These are phyloP conservation scores for Gracilaria vermiculophylla DNA, from an alignment of 23 red algal genomes.

Conservation along the genomic window DNA sequence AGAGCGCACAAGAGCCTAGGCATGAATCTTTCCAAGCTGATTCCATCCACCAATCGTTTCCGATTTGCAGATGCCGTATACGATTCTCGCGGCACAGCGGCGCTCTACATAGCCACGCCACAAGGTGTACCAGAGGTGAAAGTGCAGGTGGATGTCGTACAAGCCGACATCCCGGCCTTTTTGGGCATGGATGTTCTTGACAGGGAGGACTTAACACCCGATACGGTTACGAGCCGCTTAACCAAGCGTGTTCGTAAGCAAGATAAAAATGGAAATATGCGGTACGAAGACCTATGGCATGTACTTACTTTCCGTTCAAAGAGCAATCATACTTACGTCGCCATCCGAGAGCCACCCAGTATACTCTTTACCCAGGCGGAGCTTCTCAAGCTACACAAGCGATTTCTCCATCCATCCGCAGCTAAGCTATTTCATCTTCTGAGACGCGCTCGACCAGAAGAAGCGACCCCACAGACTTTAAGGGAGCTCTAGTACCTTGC, in stretches of 20 bases:
- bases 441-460: constrained; percentile 8
- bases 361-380: constrained; percentile 3
- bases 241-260: neutral
- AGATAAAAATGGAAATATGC: neutral
- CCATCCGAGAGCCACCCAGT: neutral
- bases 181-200: constrained; percentile 42
- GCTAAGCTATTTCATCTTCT: constrained; percentile 25
- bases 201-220: neutral
- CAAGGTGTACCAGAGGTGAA: neutral
- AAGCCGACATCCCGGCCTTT: constrained; percentile 15
- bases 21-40: neutral
- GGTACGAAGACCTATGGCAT: constrained; percentile 21
- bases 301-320: neutral
- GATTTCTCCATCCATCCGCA: constrained; percentile 42
- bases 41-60: constrained; percentile 16
- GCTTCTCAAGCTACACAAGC: constrained; percentile 27
- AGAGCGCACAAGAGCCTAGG: neutral
- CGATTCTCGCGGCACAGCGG: neutral
- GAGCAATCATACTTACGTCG: constrained; percentile 6
- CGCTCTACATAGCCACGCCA: neutral
- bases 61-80: constrained; percentile 19
- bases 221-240: neutral
- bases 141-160: constrained; percentile 16
- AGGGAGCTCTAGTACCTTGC: neutral
- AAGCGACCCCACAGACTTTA: constrained; percentile 4